Evolutionary conservation across 2,329 filamentous ascomycete genomes (phyloP), one percentile per base, ranked within the genome.

Genomic region (Clonostachys solani): DNA sequence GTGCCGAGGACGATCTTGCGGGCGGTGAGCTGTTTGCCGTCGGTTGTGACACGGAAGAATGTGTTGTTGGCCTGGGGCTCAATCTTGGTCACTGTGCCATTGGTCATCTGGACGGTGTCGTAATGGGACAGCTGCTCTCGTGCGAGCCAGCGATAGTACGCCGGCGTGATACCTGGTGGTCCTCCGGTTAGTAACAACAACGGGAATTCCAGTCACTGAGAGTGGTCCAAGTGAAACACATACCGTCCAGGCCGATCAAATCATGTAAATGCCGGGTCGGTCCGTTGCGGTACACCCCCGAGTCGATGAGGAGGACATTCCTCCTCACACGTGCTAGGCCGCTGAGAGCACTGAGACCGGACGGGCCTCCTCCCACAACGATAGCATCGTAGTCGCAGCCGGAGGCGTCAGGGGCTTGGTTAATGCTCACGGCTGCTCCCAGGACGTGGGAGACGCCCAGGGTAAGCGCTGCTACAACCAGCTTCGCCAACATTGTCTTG

Each of bases 241-340:
- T 56, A 81, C 80, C 80, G 45, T 84, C 80, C 48, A 72, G 77
- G 5, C 79, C 80, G 23, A 83, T 66, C 1, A 84, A 75, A 57
- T 84, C 81, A 59, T 84, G 81, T 71, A 83, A 77, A 51, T 81
- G 72, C 13, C 80, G 63, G 0, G 81, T 83, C 0, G 69, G 63
- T 2, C 46, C 68, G 55, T 84, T 84, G 45, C 81, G 75, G 53
- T 84, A 84, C 33, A 72, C 65, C 12, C 73, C 75, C 17, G 77
- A 81, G 57, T 84, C 81, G 46, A 84, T 74, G 40, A 84, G 58
- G 8, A 83, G 62, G 1, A 74, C 73, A 6, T 70, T 75, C 12
- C 80, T 69, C 12, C 73, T 71, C 13, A 84, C 79, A 15, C 81
- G 76, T 7, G 75, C 79, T 15, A 84, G 70, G 38, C 73, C 78